A percentile compares a stretch with the other conserved stretches of the same genome.
These are phyloP conservation scores for Cystoisospora suis DNA, from an alignment of 169 alveolate genomes.

Conservation along the genomic window DNA sequence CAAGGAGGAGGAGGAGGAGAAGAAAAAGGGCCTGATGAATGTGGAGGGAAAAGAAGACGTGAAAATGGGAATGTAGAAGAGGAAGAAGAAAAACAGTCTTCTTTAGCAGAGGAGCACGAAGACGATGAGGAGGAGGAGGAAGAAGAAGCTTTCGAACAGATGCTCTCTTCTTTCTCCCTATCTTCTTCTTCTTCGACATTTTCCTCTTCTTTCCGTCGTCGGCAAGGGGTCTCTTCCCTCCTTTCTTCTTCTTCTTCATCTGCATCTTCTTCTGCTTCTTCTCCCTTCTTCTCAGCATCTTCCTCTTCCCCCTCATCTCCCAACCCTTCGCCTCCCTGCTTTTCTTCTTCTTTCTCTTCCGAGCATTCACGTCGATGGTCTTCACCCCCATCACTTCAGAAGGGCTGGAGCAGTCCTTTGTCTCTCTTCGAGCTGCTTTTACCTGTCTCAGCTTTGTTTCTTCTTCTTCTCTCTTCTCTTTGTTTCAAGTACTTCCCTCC, in stretches of 20 bases:
- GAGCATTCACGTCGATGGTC: too few species aligned
- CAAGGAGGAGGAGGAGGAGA: background rate
- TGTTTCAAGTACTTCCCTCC: background rate
- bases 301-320: too few species aligned
- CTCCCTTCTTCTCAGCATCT: background rate
- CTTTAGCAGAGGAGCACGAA: background rate
- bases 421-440: background rate
- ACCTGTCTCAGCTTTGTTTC: background rate
- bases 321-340: too few species aligned
- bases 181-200: too few species aligned
- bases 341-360: too few species aligned
- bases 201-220: too few species aligned
- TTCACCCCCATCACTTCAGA: too few species aligned
- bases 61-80: background rate
- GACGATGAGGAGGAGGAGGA: background rate
- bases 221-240: background rate
- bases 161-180: too few species aligned
- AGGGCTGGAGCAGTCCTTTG: too few species aligned
- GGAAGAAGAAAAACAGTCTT: background rate
- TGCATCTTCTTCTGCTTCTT: background rate
- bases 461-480: background rate
- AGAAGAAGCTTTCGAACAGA: too few species aligned
- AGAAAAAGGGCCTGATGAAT: background rate
- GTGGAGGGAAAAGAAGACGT: background rate
- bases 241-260: background rate